Percentiles rank a stretch among this genome's conserved stretches.
phyloP scores from a whole-genome alignment of 495 filamentous ascomycete genomes.

The Choiromyces venosus region DNA sequence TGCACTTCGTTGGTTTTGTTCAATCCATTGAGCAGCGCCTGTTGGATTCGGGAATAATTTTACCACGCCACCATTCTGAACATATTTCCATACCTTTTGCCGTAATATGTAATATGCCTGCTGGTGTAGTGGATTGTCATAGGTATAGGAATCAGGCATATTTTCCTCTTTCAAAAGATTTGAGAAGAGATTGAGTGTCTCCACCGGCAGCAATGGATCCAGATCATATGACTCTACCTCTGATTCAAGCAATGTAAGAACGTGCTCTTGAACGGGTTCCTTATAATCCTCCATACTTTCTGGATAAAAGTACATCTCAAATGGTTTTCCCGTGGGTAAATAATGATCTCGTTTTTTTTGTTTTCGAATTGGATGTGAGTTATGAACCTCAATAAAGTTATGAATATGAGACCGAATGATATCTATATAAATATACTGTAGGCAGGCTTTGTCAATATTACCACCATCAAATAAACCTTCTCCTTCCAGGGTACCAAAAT shows the following conservation, averaged over 20 bases:
- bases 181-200: neutral
- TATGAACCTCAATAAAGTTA: neutral
- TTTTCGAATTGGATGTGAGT: neutral
- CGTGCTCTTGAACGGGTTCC: neutral
- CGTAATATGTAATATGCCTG: neutral
- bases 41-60: neutral
- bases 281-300: neutral
- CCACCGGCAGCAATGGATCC: neutral
- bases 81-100: neutral
- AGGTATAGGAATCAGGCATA: neutral
- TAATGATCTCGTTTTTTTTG: neutral
- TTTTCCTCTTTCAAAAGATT: neutral
- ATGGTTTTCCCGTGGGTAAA: neutral
- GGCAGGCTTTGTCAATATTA: neutral
- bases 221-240: neutral
- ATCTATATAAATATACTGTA: neutral
- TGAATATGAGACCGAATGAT: neutral
- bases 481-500: neutral
- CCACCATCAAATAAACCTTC: neutral
- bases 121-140: neutral
- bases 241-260: neutral
- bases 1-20: no score
- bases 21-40: neutral
- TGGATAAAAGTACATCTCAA: neutral
- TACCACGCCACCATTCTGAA: neutral